Evolutionary conservation across 176 grass and related monocot genomes (phyloP).

Genomic region (Leersia perrieri): DNA sequence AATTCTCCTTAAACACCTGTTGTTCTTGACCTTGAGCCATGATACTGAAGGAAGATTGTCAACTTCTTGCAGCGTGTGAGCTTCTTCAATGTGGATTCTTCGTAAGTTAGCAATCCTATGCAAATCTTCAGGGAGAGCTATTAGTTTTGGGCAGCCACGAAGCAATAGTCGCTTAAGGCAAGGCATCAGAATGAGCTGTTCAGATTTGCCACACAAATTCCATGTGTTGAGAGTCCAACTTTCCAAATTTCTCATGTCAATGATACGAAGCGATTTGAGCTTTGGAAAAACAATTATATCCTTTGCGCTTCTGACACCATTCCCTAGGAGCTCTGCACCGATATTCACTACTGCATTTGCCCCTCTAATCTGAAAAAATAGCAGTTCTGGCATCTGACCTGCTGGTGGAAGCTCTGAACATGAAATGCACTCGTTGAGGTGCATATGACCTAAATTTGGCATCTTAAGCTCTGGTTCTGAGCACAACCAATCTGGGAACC

Average conservation of each 20-base stretch:
- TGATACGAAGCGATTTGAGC: neutral
- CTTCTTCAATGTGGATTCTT: slow-evolving; percentile 15
- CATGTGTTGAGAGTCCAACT: neutral
- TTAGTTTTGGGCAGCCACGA: slow-evolving; percentile 16
- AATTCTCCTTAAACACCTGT: slow-evolving; percentile 9
- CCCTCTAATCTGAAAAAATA: neutral
- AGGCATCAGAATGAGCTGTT: slow-evolving; percentile 10
- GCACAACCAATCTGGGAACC: slow-evolving; percentile 12
- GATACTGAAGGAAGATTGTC: neutral
- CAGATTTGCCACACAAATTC: neutral
- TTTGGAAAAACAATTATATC: neutral
- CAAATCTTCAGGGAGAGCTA: slow-evolving; percentile 2
- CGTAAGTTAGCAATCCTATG: neutral
- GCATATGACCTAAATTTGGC: slow-evolving; percentile 16
- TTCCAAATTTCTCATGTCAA: neutral
- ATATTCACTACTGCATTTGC: neutral
- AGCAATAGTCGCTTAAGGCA: neutral
- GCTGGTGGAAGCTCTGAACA: slow-evolving; percentile 23
- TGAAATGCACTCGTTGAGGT: neutral
- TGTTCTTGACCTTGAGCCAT: slow-evolving; percentile 25
- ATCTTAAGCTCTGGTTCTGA: neutral
- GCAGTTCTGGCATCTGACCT: neutral
- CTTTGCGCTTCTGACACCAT: neutral
- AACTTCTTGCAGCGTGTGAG: neutral
- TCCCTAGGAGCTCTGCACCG: neutral